Evolutionary conservation across 2,329 filamentous ascomycete species (phyloP), one percentile per base, ranked within the genome.

Genomic region (Epichloe brachyelytri): DNA sequence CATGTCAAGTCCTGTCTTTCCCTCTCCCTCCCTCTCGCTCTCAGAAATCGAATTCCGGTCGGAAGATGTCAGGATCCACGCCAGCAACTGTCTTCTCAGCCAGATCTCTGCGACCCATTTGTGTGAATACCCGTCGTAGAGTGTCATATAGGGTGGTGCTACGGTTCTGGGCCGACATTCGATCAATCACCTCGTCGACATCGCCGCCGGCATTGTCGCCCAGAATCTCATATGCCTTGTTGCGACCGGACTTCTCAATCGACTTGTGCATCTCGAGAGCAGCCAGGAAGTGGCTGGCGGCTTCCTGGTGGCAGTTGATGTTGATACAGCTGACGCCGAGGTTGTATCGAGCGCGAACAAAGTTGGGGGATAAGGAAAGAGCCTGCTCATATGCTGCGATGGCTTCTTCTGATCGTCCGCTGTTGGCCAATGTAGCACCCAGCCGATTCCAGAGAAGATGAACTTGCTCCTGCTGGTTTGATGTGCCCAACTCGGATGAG

Each of bases 121-220:
- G 88, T 10, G 83, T 90, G 68, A 98, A 97, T n/a, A 97, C 93
- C 54, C 94, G 76, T 55, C 91, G 74, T 55, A 98, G 72, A 12
- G 94, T 98, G 67, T 98, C 94, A 67, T 95, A 95, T 53, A 98
- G 72, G 62, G 96, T 98, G 47, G 90, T 96, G 73, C 88, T 95
- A 65, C 94, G 83, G 69, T 98, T 98, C 73, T 97, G 91, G 48
- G 85, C 85, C 50, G 94, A 85, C 83, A 95, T 89, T 54, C 85
- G 78, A 63, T 95, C 87, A 19, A 96, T 75, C 58, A 87, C 82
- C 51, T 79, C 81, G 60, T 96, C 89, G 22, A 72, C 64, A 41
- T 65, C 60, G 37, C 61, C 58, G 10, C 56, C 60, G 11, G 66
- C 71, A 10, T 66, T 73, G 38, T 71, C 72, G 49, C 83, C 85